Percentiles rank a stretch among this genome's conserved stretches.
These are phyloP conservation scores for Byssoonygena ceratinophila DNA, from an alignment of 2,329 filamentous ascomycete genomes.

Conservation along the genomic window DNA sequence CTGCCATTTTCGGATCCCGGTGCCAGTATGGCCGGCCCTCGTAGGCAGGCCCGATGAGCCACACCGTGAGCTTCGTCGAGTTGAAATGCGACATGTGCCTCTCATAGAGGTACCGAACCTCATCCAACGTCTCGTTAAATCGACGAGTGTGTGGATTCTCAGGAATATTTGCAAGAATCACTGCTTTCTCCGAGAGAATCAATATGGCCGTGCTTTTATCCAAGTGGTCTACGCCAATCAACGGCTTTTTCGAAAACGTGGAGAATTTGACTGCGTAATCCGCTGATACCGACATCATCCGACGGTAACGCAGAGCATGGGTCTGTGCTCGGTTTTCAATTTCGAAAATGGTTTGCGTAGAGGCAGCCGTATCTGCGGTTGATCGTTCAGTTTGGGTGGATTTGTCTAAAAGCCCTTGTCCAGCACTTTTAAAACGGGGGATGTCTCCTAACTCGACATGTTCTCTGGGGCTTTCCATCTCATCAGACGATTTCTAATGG, in stretches of 20 bases:
- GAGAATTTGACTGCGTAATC: slow-evolving; percentile 6
- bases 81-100: background rate
- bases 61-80: background rate
- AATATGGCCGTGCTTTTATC: background rate
- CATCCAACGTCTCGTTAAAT: background rate
- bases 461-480: too few relatives aligned
- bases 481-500: too few relatives aligned
- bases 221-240: slow-evolving; percentile 3
- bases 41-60: slow-evolving; percentile 1
- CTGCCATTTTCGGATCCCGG: slow-evolving; percentile 2
- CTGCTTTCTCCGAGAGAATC: background rate
- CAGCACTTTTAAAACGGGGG: background rate
- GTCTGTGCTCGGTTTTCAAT: background rate
- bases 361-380: background rate
- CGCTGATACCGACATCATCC: background rate
- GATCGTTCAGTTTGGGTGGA: background rate
- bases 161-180: slow-evolving; percentile 4
- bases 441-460: too few relatives aligned
- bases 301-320: background rate
- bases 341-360: background rate
- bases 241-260: background rate
- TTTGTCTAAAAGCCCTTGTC: background rate
- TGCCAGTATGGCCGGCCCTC: slow-evolving; percentile 5
- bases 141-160: background rate
- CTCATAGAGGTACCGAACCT: slow-evolving; percentile 1